These are phyloP conservation scores for Fusarium metavorans DNA, from an alignment of 2,329 filamentous ascomycete genomes.

Conservation along the genomic window DNA sequence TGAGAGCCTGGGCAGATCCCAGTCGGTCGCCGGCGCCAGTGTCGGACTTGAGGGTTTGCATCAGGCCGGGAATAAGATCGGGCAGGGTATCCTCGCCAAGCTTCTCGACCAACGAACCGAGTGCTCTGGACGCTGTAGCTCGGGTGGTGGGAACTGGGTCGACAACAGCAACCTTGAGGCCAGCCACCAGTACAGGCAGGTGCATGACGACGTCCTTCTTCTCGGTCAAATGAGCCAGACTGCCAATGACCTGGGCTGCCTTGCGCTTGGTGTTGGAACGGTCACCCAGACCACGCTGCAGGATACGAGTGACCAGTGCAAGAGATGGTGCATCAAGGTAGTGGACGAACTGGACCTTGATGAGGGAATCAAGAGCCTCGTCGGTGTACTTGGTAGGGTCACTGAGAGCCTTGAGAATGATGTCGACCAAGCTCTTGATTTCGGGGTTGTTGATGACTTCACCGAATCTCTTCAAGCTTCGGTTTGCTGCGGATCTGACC, in stretches of 20 bases:
- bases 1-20: conserved; percentile 95
- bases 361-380: conserved; percentile 90
- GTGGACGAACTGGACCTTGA: conserved; percentile 98
- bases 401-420: conserved; percentile 94
- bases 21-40: conserved; percentile 95
- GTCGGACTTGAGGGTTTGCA: conserved; percentile 97
- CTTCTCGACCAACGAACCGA: conserved; percentile 98
- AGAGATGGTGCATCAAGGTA: conserved; percentile 98
- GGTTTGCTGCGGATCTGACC: conserved; percentile 90
- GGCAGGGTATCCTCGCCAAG: conserved; percentile 96
- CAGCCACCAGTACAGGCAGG: conserved; percentile 90
- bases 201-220: conserved; percentile 93
- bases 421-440: conserved; percentile 90
- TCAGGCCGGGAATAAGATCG: conserved; percentile 96
- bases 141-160: conserved; percentile 97
- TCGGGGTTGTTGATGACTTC: conserved; percentile 99
- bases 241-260: conserved; percentile 96
- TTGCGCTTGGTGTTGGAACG: conserved; percentile 96
- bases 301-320: conserved; percentile 92
- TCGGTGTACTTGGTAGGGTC: conserved; percentile 98
- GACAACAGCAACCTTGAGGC: conserved; percentile 88
- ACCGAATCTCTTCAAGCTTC: conserved; percentile 96
- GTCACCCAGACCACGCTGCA: conserved; percentile 91
- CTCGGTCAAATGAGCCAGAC: conserved; percentile 95
- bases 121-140: conserved; percentile 93